Base-by-base conservation (phyloP, 257 asterid species). In the Leonotis leonurus region DNA sequence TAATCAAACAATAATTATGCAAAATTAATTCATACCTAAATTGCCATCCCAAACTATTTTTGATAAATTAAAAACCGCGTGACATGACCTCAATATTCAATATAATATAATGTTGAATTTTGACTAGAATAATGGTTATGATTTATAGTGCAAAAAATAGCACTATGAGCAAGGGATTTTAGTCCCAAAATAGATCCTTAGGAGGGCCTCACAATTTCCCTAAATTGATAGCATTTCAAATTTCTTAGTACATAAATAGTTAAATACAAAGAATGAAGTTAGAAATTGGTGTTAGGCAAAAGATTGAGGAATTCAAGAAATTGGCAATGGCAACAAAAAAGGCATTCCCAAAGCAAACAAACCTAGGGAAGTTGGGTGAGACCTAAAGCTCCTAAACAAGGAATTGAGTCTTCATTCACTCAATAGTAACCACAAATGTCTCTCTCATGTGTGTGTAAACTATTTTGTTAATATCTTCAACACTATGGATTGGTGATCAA, bases 331-430 rank as follows among this genome's bases (percentile, higher is more conserved):
- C 62, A 60, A 73, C 54, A 54, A 63, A 55, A 21, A 49, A 36
- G 52, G 36, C 17, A 22, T 66, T 76, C 72, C 76, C 3, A 6
- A 76, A 76, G 5, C 40, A 70, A 62, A 60, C 64, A 63, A 74
- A 35, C 88, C 83, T 82, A 76, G 41, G 30, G 60, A 71, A 62
- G 71, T 73, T 77, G 74, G 79, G 81, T 71, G 64, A 67, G 59
- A 39, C 80, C 82, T 80, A 77, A 65, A 57, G 56, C 61, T 37
- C 60, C 81, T 68, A 55, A 62, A 54, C 29, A 32, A 10, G 75
- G 79, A 68, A 63, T 57, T 16, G 17, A 29, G 60, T 54, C 54
- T 40, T 46, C 51, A 77, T 51, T 25, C 22, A 52, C 63, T 62
- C 20, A 8, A 73, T 73, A 60, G 16, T 67, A 33, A 61, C 78